Conservation (phyloP, 371 early-diverging fungal genomes). For the Syncephalastrum racemosum region DNA sequence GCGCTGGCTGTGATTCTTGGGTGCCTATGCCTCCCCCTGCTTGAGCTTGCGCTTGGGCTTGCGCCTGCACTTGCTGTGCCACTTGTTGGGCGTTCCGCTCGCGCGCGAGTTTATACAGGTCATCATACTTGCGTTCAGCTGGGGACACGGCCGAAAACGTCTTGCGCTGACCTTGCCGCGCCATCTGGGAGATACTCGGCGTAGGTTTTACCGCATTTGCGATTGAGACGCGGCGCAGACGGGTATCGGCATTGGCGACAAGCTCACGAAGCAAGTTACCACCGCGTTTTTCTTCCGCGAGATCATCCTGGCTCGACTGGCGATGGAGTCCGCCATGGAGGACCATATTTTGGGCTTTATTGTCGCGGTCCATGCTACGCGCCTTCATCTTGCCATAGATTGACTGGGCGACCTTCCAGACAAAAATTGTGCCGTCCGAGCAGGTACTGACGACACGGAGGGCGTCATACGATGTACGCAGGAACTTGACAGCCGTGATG, state of each 20-base stretch:
- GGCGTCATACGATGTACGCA: slow-evolving; percentile 41
- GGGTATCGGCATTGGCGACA: slow-evolving; percentile 11
- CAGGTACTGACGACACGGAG: slow-evolving; percentile 70
- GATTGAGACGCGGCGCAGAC: slow-evolving; percentile 29
- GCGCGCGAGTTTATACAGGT: slow-evolving; percentile 34
- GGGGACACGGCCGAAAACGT: slow-evolving; percentile 48
- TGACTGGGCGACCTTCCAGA: slow-evolving; percentile 67
- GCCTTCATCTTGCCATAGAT: slow-evolving; percentile 54
- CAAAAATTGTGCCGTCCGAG: slow-evolving; percentile 78
- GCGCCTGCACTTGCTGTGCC: slow-evolving; percentile 1
- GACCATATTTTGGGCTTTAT: slow-evolving; percentile 15
- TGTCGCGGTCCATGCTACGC: slow-evolving; percentile 25
- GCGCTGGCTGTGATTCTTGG: slow-evolving; percentile 5
- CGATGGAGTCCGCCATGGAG: background rate
- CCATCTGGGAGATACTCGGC: slow-evolving; percentile 47
- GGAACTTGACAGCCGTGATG: slow-evolving; percentile 73
- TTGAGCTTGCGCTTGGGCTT: slow-evolving; percentile 6
- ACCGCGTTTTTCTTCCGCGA: slow-evolving; percentile 5
- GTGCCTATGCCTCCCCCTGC: slow-evolving; percentile 3
- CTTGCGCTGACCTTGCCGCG: slow-evolving; percentile 41
- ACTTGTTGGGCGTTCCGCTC: slow-evolving; percentile 8
- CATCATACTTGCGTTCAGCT: slow-evolving; percentile 50
- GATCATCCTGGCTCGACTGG: slow-evolving; percentile 6
- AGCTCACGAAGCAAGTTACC: slow-evolving; percentile 4
- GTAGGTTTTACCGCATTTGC: slow-evolving; percentile 29